A percentile compares a stretch with the other conserved stretches of the same genome.
These are phyloP conservation scores for Lactarius psammicola DNA, from an alignment of 768 basidiomycete genomes.

Conservation along the genomic window DNA sequence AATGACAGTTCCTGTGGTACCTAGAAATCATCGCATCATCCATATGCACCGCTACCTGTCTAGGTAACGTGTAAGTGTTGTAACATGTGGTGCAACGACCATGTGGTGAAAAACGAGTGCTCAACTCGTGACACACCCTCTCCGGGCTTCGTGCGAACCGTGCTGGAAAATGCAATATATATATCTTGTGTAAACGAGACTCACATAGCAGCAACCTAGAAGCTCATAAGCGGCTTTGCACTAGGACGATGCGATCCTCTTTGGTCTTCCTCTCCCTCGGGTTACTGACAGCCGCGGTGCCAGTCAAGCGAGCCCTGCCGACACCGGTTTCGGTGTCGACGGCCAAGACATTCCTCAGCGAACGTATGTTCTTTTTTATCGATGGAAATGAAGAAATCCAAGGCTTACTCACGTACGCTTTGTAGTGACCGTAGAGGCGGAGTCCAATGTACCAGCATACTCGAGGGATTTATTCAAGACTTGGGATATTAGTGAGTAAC, in stretches of 20 bases:
- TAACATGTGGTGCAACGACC: neutral
- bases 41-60: neutral
- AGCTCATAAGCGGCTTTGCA: conserved; percentile 1
- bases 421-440: conserved; percentile 41
- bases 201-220: neutral
- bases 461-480: conserved; percentile 43
- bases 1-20: neutral
- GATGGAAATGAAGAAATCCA: neutral
- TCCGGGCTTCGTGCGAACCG: neutral
- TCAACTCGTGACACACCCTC: neutral
- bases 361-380: conserved; percentile 23
- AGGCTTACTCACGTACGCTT: neutral
- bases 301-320: conserved; percentile 27
- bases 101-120: neutral
- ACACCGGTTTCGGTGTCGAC: conserved; percentile 29
- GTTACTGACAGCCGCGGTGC: neutral
- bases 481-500: conserved; percentile 48
- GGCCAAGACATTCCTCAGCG: conserved; percentile 30
- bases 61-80: neutral
- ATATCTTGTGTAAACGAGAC: neutral
- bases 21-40: neutral
- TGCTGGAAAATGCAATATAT: neutral
- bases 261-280: neutral
- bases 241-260: neutral
- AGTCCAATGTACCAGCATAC: conserved; percentile 45